Percentiles rank a stretch among this genome's conserved stretches.
These are phyloP conservation scores for Globisporangium perplexum DNA, from an alignment of 352 stramenopile genomes.

Conservation along the genomic window DNA sequence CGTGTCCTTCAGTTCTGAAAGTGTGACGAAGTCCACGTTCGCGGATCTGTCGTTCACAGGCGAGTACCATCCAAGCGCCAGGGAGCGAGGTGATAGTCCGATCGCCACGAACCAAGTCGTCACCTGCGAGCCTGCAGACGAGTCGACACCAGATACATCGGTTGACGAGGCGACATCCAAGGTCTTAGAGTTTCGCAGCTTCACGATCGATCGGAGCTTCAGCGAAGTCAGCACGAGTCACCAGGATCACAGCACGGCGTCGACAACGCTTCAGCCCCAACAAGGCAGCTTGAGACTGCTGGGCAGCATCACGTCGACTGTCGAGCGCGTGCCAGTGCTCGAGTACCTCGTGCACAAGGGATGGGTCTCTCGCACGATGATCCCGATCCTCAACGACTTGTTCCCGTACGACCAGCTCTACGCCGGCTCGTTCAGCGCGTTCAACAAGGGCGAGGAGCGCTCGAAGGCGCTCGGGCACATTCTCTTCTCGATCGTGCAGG, in stretches of 20 bases:
- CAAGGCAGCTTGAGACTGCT: not conserved
- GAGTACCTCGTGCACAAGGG: conserved; percentile 51
- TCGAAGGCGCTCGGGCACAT: conserved; percentile 45
- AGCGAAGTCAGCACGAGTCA: not conserved
- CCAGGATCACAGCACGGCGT: not conserved
- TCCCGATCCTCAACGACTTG: conserved; percentile 40
- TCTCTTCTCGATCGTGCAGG: conserved; percentile 50
- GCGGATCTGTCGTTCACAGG: not conserved
- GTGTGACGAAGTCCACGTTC: not conserved
- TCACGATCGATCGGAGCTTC: not conserved
- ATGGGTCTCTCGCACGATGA: conserved; percentile 33
- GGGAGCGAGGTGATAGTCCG: conserved; percentile 2
- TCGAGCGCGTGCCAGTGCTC: conserved; percentile 40
- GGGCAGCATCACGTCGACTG: conserved; percentile 12
- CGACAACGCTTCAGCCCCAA: not conserved
- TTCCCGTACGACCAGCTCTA: conserved; percentile 40
- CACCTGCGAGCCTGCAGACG: too few species aligned
- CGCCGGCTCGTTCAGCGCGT: conserved; percentile 13
- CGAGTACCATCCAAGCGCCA: not conserved
- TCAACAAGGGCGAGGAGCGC: conserved; percentile 32
- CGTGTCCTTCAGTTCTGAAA: conserved; percentile 1
- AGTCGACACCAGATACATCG: too few species aligned
- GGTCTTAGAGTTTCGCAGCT: not conserved
- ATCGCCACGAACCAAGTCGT: not conserved
- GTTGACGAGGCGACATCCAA: not conserved